These are phyloP conservation scores for Phytophthora pluvialis DNA, from an alignment of 352 stramenopile genomes.

Conservation along the genomic window DNA sequence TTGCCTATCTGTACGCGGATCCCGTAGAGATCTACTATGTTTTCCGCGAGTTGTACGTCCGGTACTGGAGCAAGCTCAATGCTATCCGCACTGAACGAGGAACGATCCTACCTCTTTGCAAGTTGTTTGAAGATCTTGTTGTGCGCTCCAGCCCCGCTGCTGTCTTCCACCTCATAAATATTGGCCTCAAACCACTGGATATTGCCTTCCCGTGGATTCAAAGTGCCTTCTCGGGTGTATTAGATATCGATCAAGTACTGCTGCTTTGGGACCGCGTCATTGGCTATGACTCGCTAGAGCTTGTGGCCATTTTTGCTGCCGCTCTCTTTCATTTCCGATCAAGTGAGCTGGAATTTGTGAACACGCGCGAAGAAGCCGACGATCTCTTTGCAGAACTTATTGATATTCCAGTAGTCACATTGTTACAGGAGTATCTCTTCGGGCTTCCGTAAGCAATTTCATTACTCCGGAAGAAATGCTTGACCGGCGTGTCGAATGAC, in stretches of 20 bases:
- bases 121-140: slow-evolving; percentile 76
- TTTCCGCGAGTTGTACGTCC: slow-evolving; percentile 80
- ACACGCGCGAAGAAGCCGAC: slow-evolving; percentile 56
- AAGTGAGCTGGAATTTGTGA: slow-evolving; percentile 53
- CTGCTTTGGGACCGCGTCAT: slow-evolving; percentile 82
- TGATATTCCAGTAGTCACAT: slow-evolving; percentile 69
- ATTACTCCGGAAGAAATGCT: slow-evolving; percentile 45
- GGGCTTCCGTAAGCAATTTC: slow-evolving; percentile 34
- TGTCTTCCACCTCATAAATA: slow-evolving; percentile 70
- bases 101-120: slow-evolving; percentile 75
- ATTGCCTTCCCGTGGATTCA: slow-evolving; percentile 87
- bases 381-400: slow-evolving; percentile 76
- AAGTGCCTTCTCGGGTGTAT: slow-evolving; percentile 72
- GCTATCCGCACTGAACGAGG: slow-evolving; percentile 56
- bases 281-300: slow-evolving; percentile 71
- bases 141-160: slow-evolving; percentile 51
- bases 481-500: slow-evolving; percentile 47
- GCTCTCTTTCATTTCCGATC: slow-evolving; percentile 77
- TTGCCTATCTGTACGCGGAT: slow-evolving; percentile 78
- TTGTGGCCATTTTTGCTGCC: slow-evolving; percentile 72
- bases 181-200: slow-evolving; percentile 65
- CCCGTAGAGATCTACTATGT: slow-evolving; percentile 70
- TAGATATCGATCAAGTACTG: slow-evolving; percentile 79
- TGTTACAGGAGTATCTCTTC: slow-evolving; percentile 82
- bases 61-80: slow-evolving; percentile 85